Evolutionary conservation across 306 rosid genomes (phyloP).

Genomic region (Quercus variabilis): DNA sequence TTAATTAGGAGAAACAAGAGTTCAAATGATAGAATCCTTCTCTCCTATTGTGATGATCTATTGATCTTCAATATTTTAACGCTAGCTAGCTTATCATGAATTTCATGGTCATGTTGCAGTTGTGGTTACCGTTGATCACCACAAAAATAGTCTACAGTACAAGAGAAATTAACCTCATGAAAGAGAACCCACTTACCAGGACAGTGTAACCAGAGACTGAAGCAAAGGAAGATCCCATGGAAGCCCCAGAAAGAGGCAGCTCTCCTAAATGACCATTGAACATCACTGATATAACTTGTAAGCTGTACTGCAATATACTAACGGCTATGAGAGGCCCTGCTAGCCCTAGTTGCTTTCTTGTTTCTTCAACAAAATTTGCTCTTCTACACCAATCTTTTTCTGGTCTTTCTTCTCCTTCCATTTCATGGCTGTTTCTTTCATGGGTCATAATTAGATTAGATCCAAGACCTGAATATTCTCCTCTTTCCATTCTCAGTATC

Average conservation of each 20-base stretch:
- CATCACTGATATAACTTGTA: slow-evolving; percentile 51
- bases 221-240: slow-evolving; percentile 51
- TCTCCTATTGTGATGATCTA: background rate
- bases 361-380: slow-evolving; percentile 39
- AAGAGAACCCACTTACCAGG: slow-evolving; percentile 32
- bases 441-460: slow-evolving; percentile 16
- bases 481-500: slow-evolving; percentile 27
- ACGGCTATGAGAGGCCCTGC: slow-evolving; percentile 55
- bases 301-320: slow-evolving; percentile 41
- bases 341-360: slow-evolving; percentile 38
- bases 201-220: slow-evolving; percentile 46
- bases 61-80: background rate
- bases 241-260: slow-evolving; percentile 52
- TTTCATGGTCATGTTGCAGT: background rate
- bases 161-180: background rate
- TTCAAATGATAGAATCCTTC: background rate
- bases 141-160: no score
- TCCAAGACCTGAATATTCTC: slow-evolving; percentile 20
- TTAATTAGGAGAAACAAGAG: no score
- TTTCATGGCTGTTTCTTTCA: slow-evolving; percentile 12
- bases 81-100: background rate
- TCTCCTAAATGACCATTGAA: slow-evolving; percentile 57
- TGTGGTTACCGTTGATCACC: no score
- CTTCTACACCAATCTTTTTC: slow-evolving; percentile 6
- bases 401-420: background rate